phyloP scores from a whole-genome alignment of 2,329 filamentous ascomycete genomes.

The Arthroderma sp. region DNA sequence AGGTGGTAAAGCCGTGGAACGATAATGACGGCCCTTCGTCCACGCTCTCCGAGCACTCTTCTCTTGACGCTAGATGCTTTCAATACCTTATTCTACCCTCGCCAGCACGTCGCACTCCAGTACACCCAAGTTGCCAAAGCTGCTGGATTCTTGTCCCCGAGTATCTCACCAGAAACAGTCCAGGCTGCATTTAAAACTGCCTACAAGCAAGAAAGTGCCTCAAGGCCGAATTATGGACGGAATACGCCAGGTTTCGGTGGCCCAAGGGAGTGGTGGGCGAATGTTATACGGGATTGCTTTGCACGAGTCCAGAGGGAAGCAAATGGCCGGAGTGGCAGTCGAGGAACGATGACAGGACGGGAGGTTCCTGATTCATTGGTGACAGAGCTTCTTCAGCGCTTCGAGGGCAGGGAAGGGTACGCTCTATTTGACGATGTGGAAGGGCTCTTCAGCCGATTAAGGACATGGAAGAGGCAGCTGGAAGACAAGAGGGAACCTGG shows the following conservation, averaged over 20 bases:
- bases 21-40: background rate
- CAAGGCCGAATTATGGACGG: constrained; percentile 36
- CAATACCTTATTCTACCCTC: constrained; percentile 34
- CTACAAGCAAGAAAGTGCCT: constrained; percentile 26
- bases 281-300: constrained; percentile 32
- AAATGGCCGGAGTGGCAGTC: constrained; percentile 7
- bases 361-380: constrained; percentile 27
- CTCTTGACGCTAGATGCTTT: constrained; percentile 38
- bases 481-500: background rate
- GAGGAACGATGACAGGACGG: constrained; percentile 3
- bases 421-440: constrained; percentile 30
- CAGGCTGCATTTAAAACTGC: constrained; percentile 20
- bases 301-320: constrained; percentile 17
- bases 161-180: constrained; percentile 19
- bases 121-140: constrained; percentile 30
- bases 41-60: constrained; percentile 14
- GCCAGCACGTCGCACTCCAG: constrained; percentile 28
- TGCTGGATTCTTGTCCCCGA: constrained; percentile 24
- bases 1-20: background rate
- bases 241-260: constrained; percentile 26
- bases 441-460: constrained; percentile 27
- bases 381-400: constrained; percentile 27
- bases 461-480: constrained; percentile 17
- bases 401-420: constrained; percentile 32
- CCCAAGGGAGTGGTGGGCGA: constrained; percentile 35